These are phyloP conservation scores for Phialemoniopsis sp. DNA, from an alignment of 2,329 filamentous ascomycete genomes.

Conservation along the genomic window DNA sequence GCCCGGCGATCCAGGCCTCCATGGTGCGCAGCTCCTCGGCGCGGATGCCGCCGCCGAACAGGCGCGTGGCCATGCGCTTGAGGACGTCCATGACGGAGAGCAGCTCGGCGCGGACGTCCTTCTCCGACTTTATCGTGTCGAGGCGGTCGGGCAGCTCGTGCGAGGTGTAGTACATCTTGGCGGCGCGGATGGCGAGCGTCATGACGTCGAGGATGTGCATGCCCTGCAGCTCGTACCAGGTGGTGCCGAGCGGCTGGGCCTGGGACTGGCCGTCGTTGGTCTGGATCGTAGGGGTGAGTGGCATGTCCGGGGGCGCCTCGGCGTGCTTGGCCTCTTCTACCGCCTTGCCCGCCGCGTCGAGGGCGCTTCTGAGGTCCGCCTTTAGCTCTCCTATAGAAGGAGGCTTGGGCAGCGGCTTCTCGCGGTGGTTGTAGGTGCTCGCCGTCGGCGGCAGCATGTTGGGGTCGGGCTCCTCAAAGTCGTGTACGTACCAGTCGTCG, in stretches of 20 bases:
- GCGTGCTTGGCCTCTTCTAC: constrained; percentile 53
- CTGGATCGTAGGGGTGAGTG: constrained; percentile 28
- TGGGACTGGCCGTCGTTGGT: constrained; percentile 24
- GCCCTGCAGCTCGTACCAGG: constrained; percentile 82
- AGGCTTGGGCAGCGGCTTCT: constrained; percentile 76
- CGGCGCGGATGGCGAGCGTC: constrained; percentile 91
- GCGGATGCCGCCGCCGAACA: constrained; percentile 78
- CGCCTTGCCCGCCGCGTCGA: constrained; percentile 66
- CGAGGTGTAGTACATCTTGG: constrained; percentile 93
- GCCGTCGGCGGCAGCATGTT: constrained; percentile 94
- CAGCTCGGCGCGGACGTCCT: constrained; percentile 77
- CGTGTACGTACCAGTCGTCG: constrained; percentile 48
- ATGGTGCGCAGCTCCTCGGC: constrained; percentile 75
- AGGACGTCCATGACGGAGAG: constrained; percentile 85
- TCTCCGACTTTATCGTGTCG: constrained; percentile 83
- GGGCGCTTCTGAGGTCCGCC: constrained; percentile 56
- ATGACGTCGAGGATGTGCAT: constrained; percentile 89
- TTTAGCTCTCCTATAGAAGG: constrained; percentile 80
- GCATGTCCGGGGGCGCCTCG: constrained; percentile 16
- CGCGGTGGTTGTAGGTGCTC: constrained; percentile 87
- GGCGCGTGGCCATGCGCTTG: constrained; percentile 84
- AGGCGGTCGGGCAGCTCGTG: constrained; percentile 84
- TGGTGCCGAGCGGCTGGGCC: constrained; percentile 8
- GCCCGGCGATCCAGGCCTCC: constrained; percentile 72
- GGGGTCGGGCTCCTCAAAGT: constrained; percentile 62